Base-by-base conservation (phyloP, 495 filamentous ascomycete genomes). In the Daldinia childiae region DNA sequence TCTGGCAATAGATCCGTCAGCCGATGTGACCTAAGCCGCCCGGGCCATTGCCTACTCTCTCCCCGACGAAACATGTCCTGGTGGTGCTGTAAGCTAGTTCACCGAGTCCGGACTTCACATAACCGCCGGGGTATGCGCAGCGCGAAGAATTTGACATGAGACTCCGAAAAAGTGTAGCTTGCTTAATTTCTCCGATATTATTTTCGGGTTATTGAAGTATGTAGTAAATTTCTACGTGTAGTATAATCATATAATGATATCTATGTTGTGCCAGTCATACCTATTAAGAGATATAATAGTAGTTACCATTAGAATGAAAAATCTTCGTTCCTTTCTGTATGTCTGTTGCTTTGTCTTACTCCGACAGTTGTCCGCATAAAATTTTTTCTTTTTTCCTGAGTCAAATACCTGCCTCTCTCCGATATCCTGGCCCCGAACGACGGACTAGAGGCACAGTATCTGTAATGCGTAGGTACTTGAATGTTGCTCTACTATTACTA, bases 51-150 rank as follows among this genome's bases (percentile, higher is more conserved):
- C 21, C 41, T 59, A 55, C 14, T 6, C 19, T 24, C 29, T 27
- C 38, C 39, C 36, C 36, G 39, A 51, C 38, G 32, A 66, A 58
- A 58, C 58, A 62, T 21, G 15, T 34, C 48, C 34, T 45, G 24
- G 41, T 68, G 36, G 41, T 68, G 45, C 12, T 57, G 50, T 30
- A 52, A 11, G 60, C 30, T 48, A 45, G 52, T 26, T 41, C 56
- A 64, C 70, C 60, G 70, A 68, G 60, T 68, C 59, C 52, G 48
- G 52, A 67, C 59, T 64, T 65, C 50, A 56, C 41, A 24, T 58
- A 60, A 45, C 12, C 26, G 29, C 11, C 58, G 36, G 24, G 9
- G 29, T 36, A 21, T 38, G 21, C 21, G 57, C 11, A 21, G n/a
- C 17, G 21, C 12, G 57, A 21, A 59, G n/a, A 59, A 19, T 39